phyloP scores from a whole-genome alignment of 2,329 filamentous ascomycete genomes.

The Fusarium fujikuroi region DNA sequence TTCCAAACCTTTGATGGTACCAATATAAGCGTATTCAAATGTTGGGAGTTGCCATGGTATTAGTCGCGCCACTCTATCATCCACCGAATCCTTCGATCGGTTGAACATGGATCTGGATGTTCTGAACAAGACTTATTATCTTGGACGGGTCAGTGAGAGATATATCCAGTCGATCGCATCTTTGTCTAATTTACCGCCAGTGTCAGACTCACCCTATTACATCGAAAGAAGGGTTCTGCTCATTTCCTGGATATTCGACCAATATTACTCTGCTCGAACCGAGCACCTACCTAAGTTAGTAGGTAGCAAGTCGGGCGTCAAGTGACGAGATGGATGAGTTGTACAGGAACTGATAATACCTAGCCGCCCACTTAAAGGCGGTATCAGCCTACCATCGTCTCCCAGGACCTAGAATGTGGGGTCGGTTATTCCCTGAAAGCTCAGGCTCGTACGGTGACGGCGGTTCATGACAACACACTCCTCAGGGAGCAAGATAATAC shows the following conservation, averaged over 20 bases:
- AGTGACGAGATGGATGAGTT: background rate
- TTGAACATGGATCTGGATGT: background rate
- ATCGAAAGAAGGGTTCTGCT: background rate
- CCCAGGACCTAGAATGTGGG: conserved; percentile 1
- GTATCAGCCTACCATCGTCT: background rate
- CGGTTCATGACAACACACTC: conserved; percentile 20
- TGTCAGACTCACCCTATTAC: background rate
- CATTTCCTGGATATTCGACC: background rate
- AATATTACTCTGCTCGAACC: background rate
- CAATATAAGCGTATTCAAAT: background rate
- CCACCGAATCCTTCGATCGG: background rate
- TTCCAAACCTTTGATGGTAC: background rate
- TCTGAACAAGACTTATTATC: background rate
- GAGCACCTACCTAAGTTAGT: background rate
- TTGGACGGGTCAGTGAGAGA: background rate
- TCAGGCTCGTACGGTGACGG: conserved; percentile 25
- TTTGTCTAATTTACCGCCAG: background rate
- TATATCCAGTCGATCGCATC: background rate
- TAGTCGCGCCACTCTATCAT: conserved; percentile 8
- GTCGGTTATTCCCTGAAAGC: conserved; percentile 12
- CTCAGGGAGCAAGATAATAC: too few relatives aligned
- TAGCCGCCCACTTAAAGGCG: background rate
- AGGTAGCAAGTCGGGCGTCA: background rate
- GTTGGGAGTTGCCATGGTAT: background rate
- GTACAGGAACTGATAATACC: background rate